A percentile compares a stretch with the other conserved stretches of the same genome.
phyloP scores from a whole-genome alignment of 23 red algal species.

The Rhodosorus marinus region DNA sequence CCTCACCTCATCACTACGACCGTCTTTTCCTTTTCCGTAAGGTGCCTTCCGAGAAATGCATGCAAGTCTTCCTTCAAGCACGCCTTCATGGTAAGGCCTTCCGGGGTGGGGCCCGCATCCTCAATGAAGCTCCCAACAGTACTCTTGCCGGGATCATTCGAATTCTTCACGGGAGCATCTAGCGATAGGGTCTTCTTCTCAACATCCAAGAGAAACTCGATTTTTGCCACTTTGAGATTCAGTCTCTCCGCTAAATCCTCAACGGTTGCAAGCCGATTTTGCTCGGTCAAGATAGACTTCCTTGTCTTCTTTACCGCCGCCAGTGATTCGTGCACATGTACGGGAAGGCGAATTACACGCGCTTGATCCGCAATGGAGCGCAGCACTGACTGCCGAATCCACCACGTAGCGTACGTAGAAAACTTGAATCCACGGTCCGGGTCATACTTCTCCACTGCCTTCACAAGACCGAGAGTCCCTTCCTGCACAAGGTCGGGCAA shows the following conservation, averaged over 20 bases:
- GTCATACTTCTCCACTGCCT: conserved; percentile 83
- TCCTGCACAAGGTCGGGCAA: conserved; percentile 91
- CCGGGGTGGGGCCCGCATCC: conserved; percentile 1
- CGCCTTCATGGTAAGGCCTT: too few relatives aligned
- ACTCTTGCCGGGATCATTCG: conserved; percentile 18
- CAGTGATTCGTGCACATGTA: conserved; percentile 25
- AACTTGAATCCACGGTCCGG: conserved; percentile 52
- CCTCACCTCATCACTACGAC: conserved; percentile 37
- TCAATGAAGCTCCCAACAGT: conserved; percentile 2
- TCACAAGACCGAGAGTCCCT: conserved; percentile 73
- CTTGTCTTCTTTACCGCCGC: conserved; percentile 26
- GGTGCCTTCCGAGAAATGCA: conserved; percentile 33
- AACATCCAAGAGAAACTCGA: too few relatives aligned
- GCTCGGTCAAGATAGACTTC: conserved; percentile 3
- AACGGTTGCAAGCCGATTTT: conserved; percentile 10
- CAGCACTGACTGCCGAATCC: conserved; percentile 69
- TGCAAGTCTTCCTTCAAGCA: too few relatives aligned
- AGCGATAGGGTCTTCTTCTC: too few relatives aligned
- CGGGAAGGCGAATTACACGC: conserved; percentile 70
- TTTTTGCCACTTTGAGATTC: conserved; percentile 37
- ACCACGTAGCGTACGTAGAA: conserved; percentile 89
- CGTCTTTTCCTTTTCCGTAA: conserved; percentile 38
- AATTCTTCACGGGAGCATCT: conserved; percentile 35
- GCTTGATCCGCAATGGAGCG: conserved; percentile 28
- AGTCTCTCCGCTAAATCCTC: conserved; percentile 30